Conservation (phyloP, 2,329 filamentous ascomycete genomes). For the Sporothrix brasiliensis region DNA sequence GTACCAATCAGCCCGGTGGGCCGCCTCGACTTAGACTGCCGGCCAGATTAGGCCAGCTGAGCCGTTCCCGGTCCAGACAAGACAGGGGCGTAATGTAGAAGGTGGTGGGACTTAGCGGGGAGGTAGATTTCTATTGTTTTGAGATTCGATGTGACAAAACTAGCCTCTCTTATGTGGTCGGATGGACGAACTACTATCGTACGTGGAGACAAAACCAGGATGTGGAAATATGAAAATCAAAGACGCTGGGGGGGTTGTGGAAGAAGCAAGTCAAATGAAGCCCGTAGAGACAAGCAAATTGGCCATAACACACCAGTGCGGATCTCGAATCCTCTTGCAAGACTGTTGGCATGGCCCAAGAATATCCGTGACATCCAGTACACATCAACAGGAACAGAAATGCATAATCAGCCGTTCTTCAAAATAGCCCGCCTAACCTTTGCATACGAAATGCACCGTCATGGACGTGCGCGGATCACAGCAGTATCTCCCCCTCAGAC, state of each 20-base stretch:
- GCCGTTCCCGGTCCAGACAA: not conserved
- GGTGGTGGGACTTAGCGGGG: too few species aligned
- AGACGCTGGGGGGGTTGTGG: not conserved
- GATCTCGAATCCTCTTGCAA: too few species aligned
- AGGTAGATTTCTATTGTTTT: not conserved
- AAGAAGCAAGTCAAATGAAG: not conserved
- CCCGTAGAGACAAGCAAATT: not conserved
- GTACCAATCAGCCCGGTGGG: conserved; percentile 8
- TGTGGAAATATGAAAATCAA: not conserved
- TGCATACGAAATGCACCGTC: not conserved
- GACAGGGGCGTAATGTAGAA: conserved; percentile 16
- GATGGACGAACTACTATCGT: conserved; percentile 6
- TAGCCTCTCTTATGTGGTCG: conserved; percentile 44
- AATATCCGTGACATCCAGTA: not conserved
- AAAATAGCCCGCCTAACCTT: too few species aligned
- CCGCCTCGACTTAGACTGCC: not conserved
- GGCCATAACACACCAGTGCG: not conserved
- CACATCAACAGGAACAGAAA: not conserved
- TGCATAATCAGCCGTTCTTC: not conserved
- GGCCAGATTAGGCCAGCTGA: conserved; percentile 5
- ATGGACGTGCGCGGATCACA: conserved; percentile 38
- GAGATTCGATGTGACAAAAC: conserved; percentile 43
- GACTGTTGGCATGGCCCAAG: too few species aligned
- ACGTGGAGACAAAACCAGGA: not conserved
- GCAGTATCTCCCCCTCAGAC: conserved; percentile 34